These are phyloP conservation scores for Secale cereale DNA, from an alignment of 176 grass and related monocot genomes.

Conservation along the genomic window DNA sequence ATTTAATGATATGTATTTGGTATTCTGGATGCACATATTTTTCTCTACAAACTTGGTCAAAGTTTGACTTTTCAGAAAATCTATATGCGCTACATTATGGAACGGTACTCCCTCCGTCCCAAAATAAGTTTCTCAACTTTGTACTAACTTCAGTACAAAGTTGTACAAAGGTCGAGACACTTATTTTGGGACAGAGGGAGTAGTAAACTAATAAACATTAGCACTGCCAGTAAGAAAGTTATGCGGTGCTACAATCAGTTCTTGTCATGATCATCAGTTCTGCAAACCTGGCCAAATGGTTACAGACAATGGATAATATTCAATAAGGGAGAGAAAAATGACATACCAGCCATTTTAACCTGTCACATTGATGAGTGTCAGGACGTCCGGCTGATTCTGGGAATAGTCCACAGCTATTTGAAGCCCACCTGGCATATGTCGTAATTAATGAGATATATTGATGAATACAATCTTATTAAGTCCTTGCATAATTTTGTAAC, in stretches of 20 bases:
- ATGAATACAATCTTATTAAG: not conserved
- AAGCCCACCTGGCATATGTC: not conserved
- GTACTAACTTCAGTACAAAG: too few species aligned
- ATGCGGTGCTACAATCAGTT: slow-evolving; percentile 3
- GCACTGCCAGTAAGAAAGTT: not conserved
- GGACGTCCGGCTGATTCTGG: not conserved
- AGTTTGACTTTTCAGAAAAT: too few species aligned
- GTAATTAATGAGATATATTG: not conserved
- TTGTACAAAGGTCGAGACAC: too few species aligned
- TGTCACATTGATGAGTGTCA: not conserved
- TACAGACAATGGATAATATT: not conserved
- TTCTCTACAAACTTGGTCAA: too few species aligned
- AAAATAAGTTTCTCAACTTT: too few species aligned
- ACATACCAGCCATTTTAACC: not conserved
- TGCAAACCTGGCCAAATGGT: not conserved
- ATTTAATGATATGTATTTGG: too few species aligned
- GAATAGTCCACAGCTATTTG: not conserved
- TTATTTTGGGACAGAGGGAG: too few species aligned
- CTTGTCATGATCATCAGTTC: slow-evolving; percentile 12
- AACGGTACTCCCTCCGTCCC: too few species aligned
- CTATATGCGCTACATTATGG: too few species aligned
- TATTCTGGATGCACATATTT: too few species aligned
- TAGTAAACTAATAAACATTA: not conserved
- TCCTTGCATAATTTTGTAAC: not conserved
- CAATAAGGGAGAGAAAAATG: not conserved